Evolutionary conservation across 2,329 filamentous ascomycete genomes (phyloP).

Genomic region (Aspergillus pseudoviridinutans): DNA sequence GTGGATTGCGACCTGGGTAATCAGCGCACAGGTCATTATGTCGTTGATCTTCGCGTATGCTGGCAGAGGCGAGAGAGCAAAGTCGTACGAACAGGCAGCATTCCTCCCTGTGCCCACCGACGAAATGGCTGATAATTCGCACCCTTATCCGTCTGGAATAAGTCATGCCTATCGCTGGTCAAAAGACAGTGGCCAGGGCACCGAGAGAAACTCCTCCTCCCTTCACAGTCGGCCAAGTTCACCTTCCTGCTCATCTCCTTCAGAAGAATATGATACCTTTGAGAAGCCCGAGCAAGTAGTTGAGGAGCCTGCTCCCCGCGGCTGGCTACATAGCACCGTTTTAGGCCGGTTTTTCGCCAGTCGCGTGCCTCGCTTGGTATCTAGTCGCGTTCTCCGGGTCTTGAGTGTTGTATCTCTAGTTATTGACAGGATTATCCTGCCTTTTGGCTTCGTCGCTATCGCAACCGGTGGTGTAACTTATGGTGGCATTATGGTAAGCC

Average conservation of each 20-base stretch:
- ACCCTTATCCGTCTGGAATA: slow-evolving; percentile 36
- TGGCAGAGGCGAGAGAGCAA: slow-evolving; percentile 38
- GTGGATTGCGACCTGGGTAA: slow-evolving; percentile 74
- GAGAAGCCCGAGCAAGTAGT: slow-evolving; percentile 44
- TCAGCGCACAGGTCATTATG: slow-evolving; percentile 66
- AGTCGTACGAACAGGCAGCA: slow-evolving; percentile 49
- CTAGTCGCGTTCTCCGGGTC: slow-evolving; percentile 54
- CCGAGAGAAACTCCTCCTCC: slow-evolving; percentile 65
- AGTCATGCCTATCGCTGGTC: slow-evolving; percentile 55
- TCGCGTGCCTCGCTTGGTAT: slow-evolving; percentile 54
- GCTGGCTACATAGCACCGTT: slow-evolving; percentile 45
- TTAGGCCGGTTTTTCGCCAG: slow-evolving; percentile 51
- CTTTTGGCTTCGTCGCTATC: slow-evolving; percentile 71
- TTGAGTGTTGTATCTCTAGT: slow-evolving; percentile 60
- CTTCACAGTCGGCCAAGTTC: slow-evolving; percentile 63
- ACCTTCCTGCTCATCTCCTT: slow-evolving; percentile 49
- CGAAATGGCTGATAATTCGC: slow-evolving; percentile 52
- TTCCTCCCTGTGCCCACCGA: slow-evolving; percentile 62
- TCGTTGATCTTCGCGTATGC: slow-evolving; percentile 61
- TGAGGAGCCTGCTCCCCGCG: slow-evolving; percentile 31
- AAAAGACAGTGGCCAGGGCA: slow-evolving; percentile 70
- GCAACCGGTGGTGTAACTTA: slow-evolving; percentile 71
- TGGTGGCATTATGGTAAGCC: slow-evolving; percentile 76
- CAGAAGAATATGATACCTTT: slow-evolving; percentile 49
- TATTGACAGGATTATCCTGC: slow-evolving; percentile 71